Conservation (phyloP, 495 filamentous ascomycete species). For the Penicillium subrubescens region DNA sequence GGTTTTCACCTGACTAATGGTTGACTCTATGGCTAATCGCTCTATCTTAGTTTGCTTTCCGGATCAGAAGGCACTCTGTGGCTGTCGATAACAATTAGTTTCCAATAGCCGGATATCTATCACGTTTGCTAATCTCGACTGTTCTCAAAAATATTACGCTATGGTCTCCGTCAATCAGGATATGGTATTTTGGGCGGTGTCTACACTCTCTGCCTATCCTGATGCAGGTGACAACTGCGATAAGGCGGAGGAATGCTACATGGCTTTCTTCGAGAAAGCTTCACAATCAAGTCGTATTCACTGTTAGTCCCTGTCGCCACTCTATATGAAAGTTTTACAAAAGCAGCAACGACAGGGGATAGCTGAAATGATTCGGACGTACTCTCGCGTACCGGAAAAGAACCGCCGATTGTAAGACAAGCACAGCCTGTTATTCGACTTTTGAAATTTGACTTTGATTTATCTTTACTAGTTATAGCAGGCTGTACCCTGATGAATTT, state of each 20-base stretch:
- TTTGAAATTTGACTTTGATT: constrained; percentile 1
- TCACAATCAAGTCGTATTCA: neutral
- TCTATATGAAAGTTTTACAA: neutral
- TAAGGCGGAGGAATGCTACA: neutral
- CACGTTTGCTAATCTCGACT: too few species aligned
- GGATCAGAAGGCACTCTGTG: too few species aligned
- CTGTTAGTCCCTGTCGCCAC: neutral
- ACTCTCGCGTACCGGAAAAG: neutral
- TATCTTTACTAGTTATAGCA: constrained; percentile 4
- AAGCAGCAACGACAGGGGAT: neutral
- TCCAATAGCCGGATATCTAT: too few species aligned
- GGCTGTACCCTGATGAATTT: neutral
- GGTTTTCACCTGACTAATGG: too few species aligned
- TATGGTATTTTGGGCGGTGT: too few species aligned
- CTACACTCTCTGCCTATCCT: neutral
- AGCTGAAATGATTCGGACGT: neutral
- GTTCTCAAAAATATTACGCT: too few species aligned
- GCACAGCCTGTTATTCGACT: constrained; percentile 3
- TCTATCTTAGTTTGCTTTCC: too few species aligned
- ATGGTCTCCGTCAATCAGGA: too few species aligned
- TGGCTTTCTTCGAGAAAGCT: constrained; percentile 2
- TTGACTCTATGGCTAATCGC: too few species aligned
- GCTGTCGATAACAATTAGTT: too few species aligned
- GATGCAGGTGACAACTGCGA: neutral
- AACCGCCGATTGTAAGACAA: constrained; percentile 4